Percentiles rank a stretch among this genome's conserved stretches.
Conservation (phyloP, 2,329 filamentous ascomycete genomes). For the Apiospora pterosperma region DNA sequence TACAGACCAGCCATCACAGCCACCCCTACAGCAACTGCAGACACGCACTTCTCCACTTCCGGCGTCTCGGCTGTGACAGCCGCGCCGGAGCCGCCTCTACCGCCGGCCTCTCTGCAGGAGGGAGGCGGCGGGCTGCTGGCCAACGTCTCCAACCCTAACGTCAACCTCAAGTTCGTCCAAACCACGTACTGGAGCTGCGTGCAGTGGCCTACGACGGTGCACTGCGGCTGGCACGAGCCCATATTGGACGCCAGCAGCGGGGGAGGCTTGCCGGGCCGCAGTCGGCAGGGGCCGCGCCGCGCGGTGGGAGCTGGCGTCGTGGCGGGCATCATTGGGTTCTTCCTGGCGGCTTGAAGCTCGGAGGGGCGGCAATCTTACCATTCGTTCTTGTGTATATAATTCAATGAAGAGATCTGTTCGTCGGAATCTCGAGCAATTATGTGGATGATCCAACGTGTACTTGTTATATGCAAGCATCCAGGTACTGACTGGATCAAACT, state of each 20-base stretch:
- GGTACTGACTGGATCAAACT: too few species aligned
- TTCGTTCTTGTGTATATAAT: background rate
- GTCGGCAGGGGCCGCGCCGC: constrained; percentile 6
- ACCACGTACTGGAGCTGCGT: constrained; percentile 38
- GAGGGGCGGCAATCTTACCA: background rate
- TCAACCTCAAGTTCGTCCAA: constrained; percentile 22
- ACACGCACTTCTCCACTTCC: background rate
- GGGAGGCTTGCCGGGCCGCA: constrained; percentile 7
- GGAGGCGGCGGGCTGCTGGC: background rate
- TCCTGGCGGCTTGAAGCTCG: background rate
- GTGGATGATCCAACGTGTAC: too few species aligned
- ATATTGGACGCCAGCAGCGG: constrained; percentile 26
- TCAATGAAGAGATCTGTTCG: background rate
- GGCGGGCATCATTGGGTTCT: constrained; percentile 11
- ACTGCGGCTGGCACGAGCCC: constrained; percentile 37
- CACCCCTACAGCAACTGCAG: background rate
- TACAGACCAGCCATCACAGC: background rate
- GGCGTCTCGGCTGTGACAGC: background rate
- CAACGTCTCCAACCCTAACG: background rate
- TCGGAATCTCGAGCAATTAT: background rate
- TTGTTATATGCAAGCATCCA: too few species aligned
- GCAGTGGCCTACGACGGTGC: constrained; percentile 25
- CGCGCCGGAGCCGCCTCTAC: background rate
- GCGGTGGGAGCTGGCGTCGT: constrained; percentile 11
- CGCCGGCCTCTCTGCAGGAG: background rate